A percentile compares a stretch with the other conserved stretches of the same genome.
Conservation (phyloP, 2,329 filamentous ascomycete genomes). For the Mycogone perniciosa region DNA sequence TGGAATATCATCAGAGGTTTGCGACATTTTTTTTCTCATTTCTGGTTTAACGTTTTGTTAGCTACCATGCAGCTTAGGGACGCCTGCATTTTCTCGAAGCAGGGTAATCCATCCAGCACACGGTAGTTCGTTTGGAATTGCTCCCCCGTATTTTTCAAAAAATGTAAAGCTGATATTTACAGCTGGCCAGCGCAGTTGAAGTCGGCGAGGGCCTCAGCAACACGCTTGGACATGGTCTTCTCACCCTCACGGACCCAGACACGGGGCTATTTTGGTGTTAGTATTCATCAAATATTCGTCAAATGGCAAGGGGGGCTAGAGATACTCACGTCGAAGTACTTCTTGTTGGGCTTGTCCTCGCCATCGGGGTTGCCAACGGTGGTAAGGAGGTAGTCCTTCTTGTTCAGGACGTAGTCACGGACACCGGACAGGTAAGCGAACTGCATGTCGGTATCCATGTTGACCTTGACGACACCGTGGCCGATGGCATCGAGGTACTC, state of each 20-base stretch:
- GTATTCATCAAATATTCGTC: neutral
- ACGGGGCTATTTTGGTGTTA: constrained; percentile 52
- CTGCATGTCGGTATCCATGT: constrained; percentile 97
- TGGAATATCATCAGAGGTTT: neutral
- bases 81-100: no score
- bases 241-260: constrained; percentile 96
- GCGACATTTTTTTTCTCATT: neutral
- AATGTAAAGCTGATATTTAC: constrained; percentile 17
- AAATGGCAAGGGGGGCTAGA: constrained; percentile 5
- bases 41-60: neutral
- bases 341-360: constrained; percentile 99
- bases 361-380: constrained; percentile 94
- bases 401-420: constrained; percentile 87
- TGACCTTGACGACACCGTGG: constrained; percentile 98
- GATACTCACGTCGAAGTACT: constrained; percentile 61
- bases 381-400: constrained; percentile 87
- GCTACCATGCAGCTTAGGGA: neutral
- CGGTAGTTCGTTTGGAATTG: neutral
- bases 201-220: constrained; percentile 76
- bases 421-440: constrained; percentile 89
- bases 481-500: constrained; percentile 86
- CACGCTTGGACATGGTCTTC: constrained; percentile 87
- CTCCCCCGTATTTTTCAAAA: neutral
- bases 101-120: neutral
- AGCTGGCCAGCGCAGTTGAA: constrained; percentile 58